Percentiles rank a stretch among this genome's conserved stretches.
phyloP scores from a whole-genome alignment of 2,329 filamentous ascomycete genomes.

The Colletotrichum graminicola region DNA sequence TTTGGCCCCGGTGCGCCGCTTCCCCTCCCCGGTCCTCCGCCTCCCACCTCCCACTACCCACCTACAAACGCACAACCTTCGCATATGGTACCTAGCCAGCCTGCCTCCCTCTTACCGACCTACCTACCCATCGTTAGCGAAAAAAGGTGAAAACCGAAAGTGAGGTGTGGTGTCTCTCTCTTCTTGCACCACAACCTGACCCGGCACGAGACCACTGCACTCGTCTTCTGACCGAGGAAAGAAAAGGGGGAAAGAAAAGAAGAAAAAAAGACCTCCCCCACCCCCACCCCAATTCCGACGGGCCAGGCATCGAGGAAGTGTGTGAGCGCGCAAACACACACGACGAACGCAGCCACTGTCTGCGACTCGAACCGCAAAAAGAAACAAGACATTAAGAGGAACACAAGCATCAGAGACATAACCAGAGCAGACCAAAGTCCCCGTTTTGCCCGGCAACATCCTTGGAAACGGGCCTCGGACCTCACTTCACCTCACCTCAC shows the following conservation, averaged over 20 bases:
- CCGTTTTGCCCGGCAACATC: conserved; percentile 22
- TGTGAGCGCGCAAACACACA: conserved; percentile 15
- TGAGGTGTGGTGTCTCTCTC: conserved; percentile 11
- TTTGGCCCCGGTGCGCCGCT: conserved; percentile 17
- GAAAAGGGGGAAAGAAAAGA: not conserved
- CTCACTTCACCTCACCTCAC: conserved; percentile 6
- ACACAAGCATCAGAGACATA: not conserved
- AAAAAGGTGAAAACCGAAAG: conserved; percentile 4
- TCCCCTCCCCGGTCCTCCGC: not conserved
- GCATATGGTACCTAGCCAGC: conserved; percentile 3
- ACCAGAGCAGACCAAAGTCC: conserved; percentile 23
- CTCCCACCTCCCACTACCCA: not conserved
- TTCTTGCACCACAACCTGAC: conserved; percentile 7
- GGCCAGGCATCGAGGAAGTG: conserved; percentile 4
- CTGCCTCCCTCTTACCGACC: conserved; percentile 3
- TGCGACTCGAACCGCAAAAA: conserved; percentile 21
- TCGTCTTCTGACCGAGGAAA: conserved; percentile 25
- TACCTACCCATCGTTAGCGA: conserved; percentile 28
- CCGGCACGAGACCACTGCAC: conserved; percentile 10
- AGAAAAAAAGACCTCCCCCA: not conserved
- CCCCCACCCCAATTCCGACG: conserved; percentile 14
- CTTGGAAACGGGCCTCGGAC: conserved; percentile 8
- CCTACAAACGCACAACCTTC: conserved; percentile 8
- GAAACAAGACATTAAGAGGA: not conserved
- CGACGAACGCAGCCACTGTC: conserved; percentile 30